Conservation (phyloP, 345 rosid genomes). For the Gossypium mustelinum region DNA sequence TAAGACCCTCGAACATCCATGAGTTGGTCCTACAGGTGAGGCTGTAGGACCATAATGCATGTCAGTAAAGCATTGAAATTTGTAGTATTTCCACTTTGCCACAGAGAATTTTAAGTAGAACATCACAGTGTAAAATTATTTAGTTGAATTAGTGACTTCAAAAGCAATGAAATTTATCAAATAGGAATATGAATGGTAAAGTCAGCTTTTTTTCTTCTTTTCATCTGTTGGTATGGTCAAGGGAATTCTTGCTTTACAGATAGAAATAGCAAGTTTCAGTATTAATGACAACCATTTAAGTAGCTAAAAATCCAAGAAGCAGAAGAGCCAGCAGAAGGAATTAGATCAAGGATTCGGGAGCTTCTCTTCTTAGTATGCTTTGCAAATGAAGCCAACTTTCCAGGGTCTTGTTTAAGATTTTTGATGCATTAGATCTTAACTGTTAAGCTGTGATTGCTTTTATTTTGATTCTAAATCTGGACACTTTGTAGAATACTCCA, state of each 20-base stretch:
- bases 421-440: neutral
- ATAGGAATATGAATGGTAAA: neutral
- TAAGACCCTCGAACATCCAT: neutral
- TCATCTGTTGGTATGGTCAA: neutral
- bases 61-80: neutral
- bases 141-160: neutral
- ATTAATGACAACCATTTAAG: neutral
- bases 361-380: conserved; percentile 25
- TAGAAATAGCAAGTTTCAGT: neutral
- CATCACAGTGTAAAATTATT: neutral
- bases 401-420: neutral
- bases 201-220: neutral
- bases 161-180: neutral
- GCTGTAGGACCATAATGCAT: neutral
- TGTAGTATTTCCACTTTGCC: neutral
- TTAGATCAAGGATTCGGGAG: conserved; percentile 1
- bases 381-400: neutral
- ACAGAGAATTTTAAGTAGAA: neutral
- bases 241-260: neutral
- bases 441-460: neutral
- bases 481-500: neutral
- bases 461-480: neutral
- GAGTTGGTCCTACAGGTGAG: conserved; percentile 1
- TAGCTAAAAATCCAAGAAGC: neutral
- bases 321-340: neutral